Conservation (phyloP, 2,329 filamentous ascomycete species). For the Orbilia ellipsospora region DNA sequence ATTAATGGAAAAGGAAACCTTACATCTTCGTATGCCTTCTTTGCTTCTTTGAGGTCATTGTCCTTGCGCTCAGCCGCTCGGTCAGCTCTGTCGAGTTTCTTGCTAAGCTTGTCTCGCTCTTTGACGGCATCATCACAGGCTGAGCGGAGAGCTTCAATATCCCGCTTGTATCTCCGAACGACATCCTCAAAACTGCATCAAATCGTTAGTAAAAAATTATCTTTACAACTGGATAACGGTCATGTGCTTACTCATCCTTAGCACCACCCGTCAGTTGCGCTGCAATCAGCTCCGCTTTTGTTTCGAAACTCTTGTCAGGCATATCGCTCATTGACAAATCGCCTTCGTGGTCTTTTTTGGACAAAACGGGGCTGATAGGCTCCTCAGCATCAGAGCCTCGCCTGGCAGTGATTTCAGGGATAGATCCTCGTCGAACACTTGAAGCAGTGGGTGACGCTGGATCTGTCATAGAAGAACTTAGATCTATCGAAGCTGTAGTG, state of each 20-base stretch:
- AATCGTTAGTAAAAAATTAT: not conserved
- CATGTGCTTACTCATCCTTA: constrained; percentile 40
- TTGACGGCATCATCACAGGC: constrained; percentile 48
- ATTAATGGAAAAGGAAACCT: not conserved
- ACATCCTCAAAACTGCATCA: constrained; percentile 46
- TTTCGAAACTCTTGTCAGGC: constrained; percentile 33
- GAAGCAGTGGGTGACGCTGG: constrained; percentile 45
- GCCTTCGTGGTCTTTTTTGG: constrained; percentile 42
- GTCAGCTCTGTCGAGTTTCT: constrained; percentile 48
- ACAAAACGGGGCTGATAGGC: constrained; percentile 29
- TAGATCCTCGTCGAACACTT: constrained; percentile 46
- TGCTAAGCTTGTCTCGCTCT: constrained; percentile 53
- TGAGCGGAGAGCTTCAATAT: constrained; percentile 41
- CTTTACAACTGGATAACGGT: not conserved
- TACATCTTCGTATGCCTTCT: constrained; percentile 53
- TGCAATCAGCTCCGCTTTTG: constrained; percentile 45
- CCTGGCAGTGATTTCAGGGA: constrained; percentile 37
- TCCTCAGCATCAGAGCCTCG: constrained; percentile 32
- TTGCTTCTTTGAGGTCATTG: constrained; percentile 49
- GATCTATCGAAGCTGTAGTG: constrained; percentile 14
- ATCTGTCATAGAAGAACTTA: constrained; percentile 45
- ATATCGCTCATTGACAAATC: constrained; percentile 42
- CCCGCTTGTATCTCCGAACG: constrained; percentile 39
- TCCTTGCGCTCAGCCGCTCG: constrained; percentile 46
- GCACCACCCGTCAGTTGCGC: constrained; percentile 39